Evolutionary conservation across 768 basidiomycete species (phyloP).

Genomic region (Suillus discolor): DNA sequence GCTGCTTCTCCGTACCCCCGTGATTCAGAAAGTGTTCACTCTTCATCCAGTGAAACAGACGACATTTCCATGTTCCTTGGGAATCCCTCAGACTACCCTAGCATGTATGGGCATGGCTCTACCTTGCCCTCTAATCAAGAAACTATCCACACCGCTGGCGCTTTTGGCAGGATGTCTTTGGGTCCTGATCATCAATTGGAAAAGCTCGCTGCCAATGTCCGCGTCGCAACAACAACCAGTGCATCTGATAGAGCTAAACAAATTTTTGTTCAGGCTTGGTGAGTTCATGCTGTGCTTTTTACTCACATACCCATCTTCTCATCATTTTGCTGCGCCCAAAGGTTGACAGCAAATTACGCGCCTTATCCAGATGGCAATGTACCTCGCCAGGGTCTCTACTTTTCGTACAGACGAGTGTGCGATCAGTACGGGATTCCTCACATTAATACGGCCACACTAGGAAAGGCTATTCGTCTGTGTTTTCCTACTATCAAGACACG

Average conservation of each 20-base stretch:
- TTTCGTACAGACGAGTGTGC: conserved; percentile 88
- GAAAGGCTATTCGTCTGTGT: conserved; percentile 91
- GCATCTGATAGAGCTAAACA: conserved; percentile 91
- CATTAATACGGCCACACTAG: conserved; percentile 94
- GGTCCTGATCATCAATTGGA: conserved; percentile 79
- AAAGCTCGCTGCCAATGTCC: conserved; percentile 84
- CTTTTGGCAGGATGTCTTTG: conserved; percentile 78
- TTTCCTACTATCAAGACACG: conserved; percentile 96
- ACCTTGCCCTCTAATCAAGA: conserved; percentile 46
- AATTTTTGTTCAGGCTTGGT: conserved; percentile 94
- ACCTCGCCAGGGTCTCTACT: conserved; percentile 91
- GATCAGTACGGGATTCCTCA: conserved; percentile 93
- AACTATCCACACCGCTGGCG: conserved; percentile 64
- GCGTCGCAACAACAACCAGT: conserved; percentile 87
- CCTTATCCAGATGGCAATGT: conserved; percentile 93
- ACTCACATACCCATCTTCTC: conserved; percentile 20
- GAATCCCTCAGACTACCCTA: conserved; percentile 61
- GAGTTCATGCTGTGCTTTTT: conserved; percentile 33
- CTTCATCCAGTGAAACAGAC: conserved; percentile 88
- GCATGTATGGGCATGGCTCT: conserved; percentile 56
- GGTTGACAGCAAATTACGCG: conserved; percentile 88
- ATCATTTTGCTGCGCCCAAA: conserved; percentile 32
- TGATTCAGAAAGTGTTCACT: conserved; percentile 84
- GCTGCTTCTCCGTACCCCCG: conserved; percentile 86
- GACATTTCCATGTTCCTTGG: conserved; percentile 79